Conservation (phyloP, 2,329 filamentous ascomycete genomes). For the Fusarium graminum region DNA sequence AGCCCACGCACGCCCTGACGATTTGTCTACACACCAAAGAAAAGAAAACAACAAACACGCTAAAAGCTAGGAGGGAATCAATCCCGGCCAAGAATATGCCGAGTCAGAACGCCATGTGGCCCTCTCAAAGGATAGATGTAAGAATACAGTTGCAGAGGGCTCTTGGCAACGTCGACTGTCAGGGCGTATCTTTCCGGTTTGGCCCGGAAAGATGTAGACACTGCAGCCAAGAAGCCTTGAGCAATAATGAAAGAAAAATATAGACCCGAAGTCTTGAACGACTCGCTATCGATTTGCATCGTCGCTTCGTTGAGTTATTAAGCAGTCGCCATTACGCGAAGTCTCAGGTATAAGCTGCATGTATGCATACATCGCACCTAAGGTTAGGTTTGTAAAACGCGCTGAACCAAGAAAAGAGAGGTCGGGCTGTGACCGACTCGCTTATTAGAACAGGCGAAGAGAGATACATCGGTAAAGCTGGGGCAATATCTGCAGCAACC, state of each 20-base stretch:
- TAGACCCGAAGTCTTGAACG: conserved; percentile 14
- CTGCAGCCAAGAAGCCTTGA: conserved; percentile 28
- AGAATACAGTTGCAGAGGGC: conserved; percentile 35
- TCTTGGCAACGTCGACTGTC: conserved; percentile 15
- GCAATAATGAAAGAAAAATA: conserved; percentile 6
- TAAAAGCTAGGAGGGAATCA: conserved; percentile 31
- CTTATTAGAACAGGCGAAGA: conserved; percentile 17
- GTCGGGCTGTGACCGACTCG: conserved; percentile 17
- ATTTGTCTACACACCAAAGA: conserved; percentile 21
- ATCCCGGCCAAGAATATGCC: conserved; percentile 26
- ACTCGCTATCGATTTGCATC: conserved; percentile 26
- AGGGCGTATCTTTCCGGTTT: conserved; percentile 31
- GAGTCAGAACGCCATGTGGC: conserved; percentile 31
- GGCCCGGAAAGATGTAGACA: conserved; percentile 14
- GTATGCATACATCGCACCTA: conserved; percentile 26
- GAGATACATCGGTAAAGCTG: conserved; percentile 32
- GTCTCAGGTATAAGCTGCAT: conserved; percentile 20
- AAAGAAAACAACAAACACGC: conserved; percentile 31
- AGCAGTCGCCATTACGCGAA: conserved; percentile 37
- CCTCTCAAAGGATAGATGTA: conserved; percentile 28
- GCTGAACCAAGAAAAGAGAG: conserved; percentile 15
- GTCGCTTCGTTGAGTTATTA: conserved; percentile 34
- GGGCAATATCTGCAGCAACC: conserved; percentile 33
- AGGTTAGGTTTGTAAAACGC: conserved; percentile 21
- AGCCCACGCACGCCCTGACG: conserved; percentile 34